Evolutionary conservation across 805 yeast species (phyloP).

Genomic region (Pichia heedii): DNA sequence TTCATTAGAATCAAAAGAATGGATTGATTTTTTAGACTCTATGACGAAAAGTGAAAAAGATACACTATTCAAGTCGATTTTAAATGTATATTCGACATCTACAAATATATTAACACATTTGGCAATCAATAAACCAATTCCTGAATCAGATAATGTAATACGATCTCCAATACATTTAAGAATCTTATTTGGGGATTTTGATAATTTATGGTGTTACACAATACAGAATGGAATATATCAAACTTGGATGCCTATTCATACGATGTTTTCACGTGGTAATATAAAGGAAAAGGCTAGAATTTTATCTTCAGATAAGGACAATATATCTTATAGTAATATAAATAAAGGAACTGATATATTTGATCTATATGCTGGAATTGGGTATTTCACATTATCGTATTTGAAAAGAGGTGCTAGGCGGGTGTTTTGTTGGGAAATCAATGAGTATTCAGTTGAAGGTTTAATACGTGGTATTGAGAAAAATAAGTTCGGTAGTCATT

Average conservation of each 20-base stretch:
- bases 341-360: conserved; percentile 38
- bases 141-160: conserved; percentile 14
- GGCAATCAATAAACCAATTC: conserved; percentile 68
- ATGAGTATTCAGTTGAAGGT: conserved; percentile 79
- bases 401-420: conserved; percentile 41
- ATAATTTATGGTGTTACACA: conserved; percentile 68
- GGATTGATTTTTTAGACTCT: conserved; percentile 21
- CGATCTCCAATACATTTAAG: conserved; percentile 55
- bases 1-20: conserved; percentile 33
- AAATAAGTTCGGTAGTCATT: conserved; percentile 30
- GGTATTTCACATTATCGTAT: conserved; percentile 71
- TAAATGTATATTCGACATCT: conserved; percentile 6
- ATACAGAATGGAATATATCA: conserved; percentile 70
- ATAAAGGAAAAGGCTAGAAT: conserved; percentile 71
- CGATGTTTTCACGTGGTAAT: conserved; percentile 86
- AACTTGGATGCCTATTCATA: conserved; percentile 75
- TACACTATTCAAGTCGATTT: background rate
- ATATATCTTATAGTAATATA: conserved; percentile 10
- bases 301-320: conserved; percentile 24
- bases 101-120: conserved; percentile 36
- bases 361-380: conserved; percentile 79
- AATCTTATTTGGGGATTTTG: conserved; percentile 62
- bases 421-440: conserved; percentile 72
- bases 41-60: background rate
- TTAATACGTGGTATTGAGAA: conserved; percentile 43